Base-by-base conservation (phyloP, 148 eudicot species). In the Rhododendron kiyosumense region DNA sequence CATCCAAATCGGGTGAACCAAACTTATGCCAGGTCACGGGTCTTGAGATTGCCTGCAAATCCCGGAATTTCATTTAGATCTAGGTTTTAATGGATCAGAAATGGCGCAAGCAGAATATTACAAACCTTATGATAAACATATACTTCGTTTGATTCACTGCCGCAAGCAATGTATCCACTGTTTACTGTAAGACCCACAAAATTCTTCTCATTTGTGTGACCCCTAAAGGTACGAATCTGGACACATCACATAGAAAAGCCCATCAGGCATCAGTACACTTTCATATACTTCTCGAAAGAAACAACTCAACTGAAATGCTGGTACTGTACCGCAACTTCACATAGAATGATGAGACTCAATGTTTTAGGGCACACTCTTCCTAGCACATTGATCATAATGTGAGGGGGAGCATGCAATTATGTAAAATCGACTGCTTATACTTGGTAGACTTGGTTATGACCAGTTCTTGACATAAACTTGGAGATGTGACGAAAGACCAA, bases 91-190 rank as follows among this genome's bases (percentile, higher is more conserved):
- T 11, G 32, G 81, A 84, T 63, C 46, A 84, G 51, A 82, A 73
- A 84, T n/a, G n/a, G 86, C 34, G 54, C 65, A 20, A 41, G 28
- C 15, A 67, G 34, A 22, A 43, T 57, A n/a, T 69, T 46, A 85
- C 86, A 79, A 81, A 96, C 98, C 98, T 96, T 96, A 87, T 96
- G 98, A 90, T 96, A 96, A 63, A 90, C 98, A 78, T 92, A 91
- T 28, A 96, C 94, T 84, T 96, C 98, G 51, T 96, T 94, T 83
- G 98, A 90, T 91, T 96, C 98, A 78, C 98, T 96, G 84, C 98
- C 98, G 84, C 98, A 96, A 57, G 96, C 93, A 74, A 96, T 87
- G 91, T 93, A 93, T 69, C 93, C 95, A 18, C 88, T 92, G 91
- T 93, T 93, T 36, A 91, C 94, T 2, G 96, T 82, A 46, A 96